Evolutionary conservation across 306 rosid genomes (phyloP).

Genomic region (Castanea sativa): DNA sequence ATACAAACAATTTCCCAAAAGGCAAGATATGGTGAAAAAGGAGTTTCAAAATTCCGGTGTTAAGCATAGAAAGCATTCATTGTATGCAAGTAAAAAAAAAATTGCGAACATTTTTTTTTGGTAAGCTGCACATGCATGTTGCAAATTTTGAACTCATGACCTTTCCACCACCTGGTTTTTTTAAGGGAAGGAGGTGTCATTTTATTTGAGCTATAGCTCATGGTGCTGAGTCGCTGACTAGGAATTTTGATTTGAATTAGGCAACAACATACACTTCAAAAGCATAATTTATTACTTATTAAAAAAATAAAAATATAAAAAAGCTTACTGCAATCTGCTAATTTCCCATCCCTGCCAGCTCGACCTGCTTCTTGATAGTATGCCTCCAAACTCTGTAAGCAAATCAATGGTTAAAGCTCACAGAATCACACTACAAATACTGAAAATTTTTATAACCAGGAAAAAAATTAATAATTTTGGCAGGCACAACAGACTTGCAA

Average conservation of each 20-base stretch:
- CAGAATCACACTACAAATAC: neutral
- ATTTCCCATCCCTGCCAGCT: conserved; percentile 94
- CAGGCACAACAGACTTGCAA: neutral
- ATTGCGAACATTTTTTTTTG: too few species aligned
- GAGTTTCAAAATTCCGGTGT: conserved; percentile 2
- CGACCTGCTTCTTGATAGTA: conserved; percentile 98
- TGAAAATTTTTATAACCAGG: neutral
- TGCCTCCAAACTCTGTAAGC: conserved; percentile 83
- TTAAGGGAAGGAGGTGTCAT: too few species aligned
- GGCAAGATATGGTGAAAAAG: conserved; percentile 1
- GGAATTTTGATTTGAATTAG: neutral
- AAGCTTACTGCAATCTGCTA: conserved; percentile 82
- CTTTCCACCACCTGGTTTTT: too few species aligned
- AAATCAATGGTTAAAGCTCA: conserved; percentile 21
- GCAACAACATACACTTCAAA: neutral
- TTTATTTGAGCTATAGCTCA: too few species aligned
- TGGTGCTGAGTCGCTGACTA: neutral
- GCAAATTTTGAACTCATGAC: too few species aligned
- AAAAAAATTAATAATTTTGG: neutral
- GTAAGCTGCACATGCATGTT: too few species aligned
- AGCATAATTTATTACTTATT: too few species aligned
- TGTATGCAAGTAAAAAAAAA: neutral
- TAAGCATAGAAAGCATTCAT: neutral
- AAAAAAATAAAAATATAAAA: neutral
- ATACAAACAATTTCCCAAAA: neutral